These are phyloP conservation scores for Eruca vesicaria DNA, from an alignment of 441 rosid species.

Conservation along the genomic window DNA sequence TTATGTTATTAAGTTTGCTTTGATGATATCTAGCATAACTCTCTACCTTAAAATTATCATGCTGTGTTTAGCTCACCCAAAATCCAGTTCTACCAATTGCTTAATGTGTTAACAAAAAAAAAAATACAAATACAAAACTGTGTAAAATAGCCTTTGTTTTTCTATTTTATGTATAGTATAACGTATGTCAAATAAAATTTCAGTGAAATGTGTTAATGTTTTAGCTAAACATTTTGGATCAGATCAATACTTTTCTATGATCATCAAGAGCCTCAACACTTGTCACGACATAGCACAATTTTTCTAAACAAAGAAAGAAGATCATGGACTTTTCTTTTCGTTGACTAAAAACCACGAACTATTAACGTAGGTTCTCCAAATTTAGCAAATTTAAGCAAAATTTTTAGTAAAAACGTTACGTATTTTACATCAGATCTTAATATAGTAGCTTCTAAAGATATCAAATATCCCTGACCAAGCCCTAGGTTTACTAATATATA, in stretches of 20 bases:
- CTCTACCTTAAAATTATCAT: background rate
- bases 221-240: background rate
- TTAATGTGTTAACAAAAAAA: background rate
- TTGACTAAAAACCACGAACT: slow-evolving; percentile 12
- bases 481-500: background rate
- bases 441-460: slow-evolving; percentile 15
- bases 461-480: background rate
- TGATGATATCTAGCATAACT: background rate
- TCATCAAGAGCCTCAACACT: background rate
- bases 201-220: background rate
- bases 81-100: background rate
- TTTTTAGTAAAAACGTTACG: background rate
- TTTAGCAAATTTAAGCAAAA: background rate
- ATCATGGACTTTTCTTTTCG: background rate
- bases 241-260: background rate
- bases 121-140: background rate
- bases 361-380: background rate
- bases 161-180: background rate
- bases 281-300: background rate
- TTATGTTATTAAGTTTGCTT: background rate
- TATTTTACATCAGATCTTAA: background rate
- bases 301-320: background rate
- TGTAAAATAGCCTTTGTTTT: background rate
- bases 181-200: background rate
- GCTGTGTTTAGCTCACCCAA: background rate